These are phyloP conservation scores for Dinochytrium kinnereticum DNA, from an alignment of 371 early-diverging fungal genomes.

Conservation along the genomic window DNA sequence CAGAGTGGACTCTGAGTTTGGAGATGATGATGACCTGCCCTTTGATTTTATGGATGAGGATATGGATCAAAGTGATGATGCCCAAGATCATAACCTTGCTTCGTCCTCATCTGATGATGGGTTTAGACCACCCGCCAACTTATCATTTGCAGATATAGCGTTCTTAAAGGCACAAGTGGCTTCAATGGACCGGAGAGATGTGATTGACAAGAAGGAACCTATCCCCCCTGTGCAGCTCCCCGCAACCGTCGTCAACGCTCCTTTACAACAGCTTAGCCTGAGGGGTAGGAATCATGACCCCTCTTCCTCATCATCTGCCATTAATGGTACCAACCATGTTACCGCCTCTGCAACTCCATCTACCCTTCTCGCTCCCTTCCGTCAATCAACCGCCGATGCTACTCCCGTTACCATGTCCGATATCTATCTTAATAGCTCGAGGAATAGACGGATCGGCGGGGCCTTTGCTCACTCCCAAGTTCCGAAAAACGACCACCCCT, in stretches of 20 bases:
- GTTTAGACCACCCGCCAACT: no score
- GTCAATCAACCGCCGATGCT: neutral
- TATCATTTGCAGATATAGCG: conserved; percentile 9
- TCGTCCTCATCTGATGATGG: neutral
- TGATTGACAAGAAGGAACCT: neutral
- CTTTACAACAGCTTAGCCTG: neutral
- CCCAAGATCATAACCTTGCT: neutral
- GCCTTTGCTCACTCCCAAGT: neutral
- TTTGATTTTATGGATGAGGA: conserved; percentile 41
- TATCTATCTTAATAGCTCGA: neutral
- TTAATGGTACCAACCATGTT: no score
- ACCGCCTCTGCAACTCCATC: neutral
- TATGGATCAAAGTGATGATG: conserved; percentile 3
- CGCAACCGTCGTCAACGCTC: neutral
- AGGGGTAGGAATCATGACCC: neutral
- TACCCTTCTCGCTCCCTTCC: neutral
- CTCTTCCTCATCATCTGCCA: no score
- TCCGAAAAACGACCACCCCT: neutral
- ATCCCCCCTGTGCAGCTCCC: conserved; percentile 6
- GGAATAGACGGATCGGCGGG: neutral
- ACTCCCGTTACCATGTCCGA: conserved; percentile 1
- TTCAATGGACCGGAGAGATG: conserved; percentile 6
- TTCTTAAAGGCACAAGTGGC: conserved; percentile 2
- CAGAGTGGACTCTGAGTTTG: conserved; percentile 73
- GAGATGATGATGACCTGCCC: conserved; percentile 44